Evolutionary conservation across 2,329 filamentous ascomycete species (phyloP), one percentile per base, ranked within the genome.

Genomic region (Leptographium radiaticola): DNA sequence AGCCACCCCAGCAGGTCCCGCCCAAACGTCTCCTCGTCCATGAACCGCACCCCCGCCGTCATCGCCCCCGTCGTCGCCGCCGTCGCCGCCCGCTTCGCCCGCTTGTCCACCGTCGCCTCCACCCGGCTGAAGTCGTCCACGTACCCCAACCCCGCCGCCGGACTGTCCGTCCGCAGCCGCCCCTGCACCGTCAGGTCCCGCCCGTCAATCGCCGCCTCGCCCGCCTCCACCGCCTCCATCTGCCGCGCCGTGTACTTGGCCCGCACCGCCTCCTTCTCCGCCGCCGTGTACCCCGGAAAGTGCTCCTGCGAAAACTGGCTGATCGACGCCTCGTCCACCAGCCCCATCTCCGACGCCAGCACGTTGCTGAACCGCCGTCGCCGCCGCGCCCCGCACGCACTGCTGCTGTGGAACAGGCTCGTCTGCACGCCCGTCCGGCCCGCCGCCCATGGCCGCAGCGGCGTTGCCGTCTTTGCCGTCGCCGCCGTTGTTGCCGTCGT

Each of bases 71-170:
- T 9, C 18, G 18, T 20, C 25, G 48, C 43, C 13, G 6, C 2
- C 15, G 16, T 16, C 18, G 66, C 70, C 65, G 69, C 67, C 48
- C 67, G 70, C 55, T 70, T 74, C 60, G 70, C 77, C 66, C 73
- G 80, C 65, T 84, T 79, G 71, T 97, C 91, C 57, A 93, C 78
- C 50, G 87, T 75, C 52, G 89, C 87, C 63, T 88, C 80, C 58
- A 91, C 77, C 55, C 78, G 77, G 56, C 85, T 80, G 63, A 95
- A 86, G 67, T 95, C 88, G 66, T 96, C 89, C 53, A 91, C 71
- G 67, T 95, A 93, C 57, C 80, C 74, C 40, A 59, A 34, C 31
- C 53, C 56, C 50, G 90, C 72, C 52, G 75, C 74, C 74, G 87
- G 86, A 10, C 82, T 77, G 65, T 95, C 89, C 53, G 73, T 76